These are phyloP conservation scores for Pyrenula aspistea DNA, from an alignment of 495 filamentous ascomycete species.

Conservation along the genomic window DNA sequence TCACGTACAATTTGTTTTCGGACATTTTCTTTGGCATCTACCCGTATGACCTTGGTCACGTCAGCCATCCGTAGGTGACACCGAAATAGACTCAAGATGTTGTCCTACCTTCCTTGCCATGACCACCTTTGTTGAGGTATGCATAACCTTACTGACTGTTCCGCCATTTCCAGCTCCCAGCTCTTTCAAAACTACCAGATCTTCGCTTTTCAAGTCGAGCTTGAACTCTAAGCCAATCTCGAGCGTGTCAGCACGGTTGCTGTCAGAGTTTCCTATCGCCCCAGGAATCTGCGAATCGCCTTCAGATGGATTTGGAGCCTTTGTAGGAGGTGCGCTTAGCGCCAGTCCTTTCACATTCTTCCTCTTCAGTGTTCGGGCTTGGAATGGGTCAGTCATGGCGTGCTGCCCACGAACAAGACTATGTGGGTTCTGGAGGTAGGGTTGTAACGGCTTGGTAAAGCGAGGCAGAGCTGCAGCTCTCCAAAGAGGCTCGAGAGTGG, in stretches of 20 bases:
- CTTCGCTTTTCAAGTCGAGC: conserved; percentile 81
- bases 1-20: conserved; percentile 93
- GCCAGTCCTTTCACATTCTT: conserved; percentile 97
- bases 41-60: conserved; percentile 77
- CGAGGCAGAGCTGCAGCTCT: not conserved
- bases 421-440: not conserved
- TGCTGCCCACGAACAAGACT: not conserved
- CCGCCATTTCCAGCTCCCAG: conserved; percentile 94
- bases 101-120: conserved; percentile 88
- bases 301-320: conserved; percentile 40
- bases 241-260: conserved; percentile 59
- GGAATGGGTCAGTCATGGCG: conserved; percentile 71
- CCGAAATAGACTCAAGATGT: not conserved
- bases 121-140: conserved; percentile 84
- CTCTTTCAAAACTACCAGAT: conserved; percentile 86
- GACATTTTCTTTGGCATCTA: conserved; percentile 93
- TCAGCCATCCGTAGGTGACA: conserved; percentile 5
- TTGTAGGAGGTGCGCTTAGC: conserved; percentile 56
- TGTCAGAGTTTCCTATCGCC: conserved; percentile 44
- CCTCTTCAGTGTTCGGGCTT: conserved; percentile 85
- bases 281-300: conserved; percentile 48
- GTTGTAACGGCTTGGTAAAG: not conserved
- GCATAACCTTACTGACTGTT: conserved; percentile 94
- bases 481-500: not conserved
- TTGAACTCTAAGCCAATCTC: conserved; percentile 97